Percentiles rank a stretch among this genome's conserved stretches.
These are phyloP conservation scores for Cyclotella sp. DNA, from an alignment of 108 stramenopile genomes.

Conservation along the genomic window DNA sequence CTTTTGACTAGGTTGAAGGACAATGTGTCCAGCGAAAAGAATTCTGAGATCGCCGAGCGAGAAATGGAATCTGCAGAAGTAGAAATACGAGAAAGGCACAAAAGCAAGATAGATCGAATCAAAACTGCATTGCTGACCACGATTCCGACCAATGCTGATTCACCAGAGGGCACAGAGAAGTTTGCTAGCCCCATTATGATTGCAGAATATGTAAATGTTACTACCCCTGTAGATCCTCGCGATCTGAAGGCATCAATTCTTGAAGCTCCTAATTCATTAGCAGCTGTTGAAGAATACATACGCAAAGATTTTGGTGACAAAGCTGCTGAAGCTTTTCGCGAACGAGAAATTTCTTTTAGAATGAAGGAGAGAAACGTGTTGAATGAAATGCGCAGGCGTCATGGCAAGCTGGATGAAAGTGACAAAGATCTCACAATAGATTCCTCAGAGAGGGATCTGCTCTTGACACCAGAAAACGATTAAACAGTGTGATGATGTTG, in stretches of 20 bases:
- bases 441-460: too few relatives aligned
- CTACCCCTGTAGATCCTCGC: conserved; percentile 15
- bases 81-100: conserved; percentile 28
- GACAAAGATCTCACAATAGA: too few relatives aligned
- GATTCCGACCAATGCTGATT: conserved; percentile 53
- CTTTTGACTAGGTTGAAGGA: conserved; percentile 41
- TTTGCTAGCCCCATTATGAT: conserved; percentile 46
- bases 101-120: conserved; percentile 30
- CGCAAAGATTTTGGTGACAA: conserved; percentile 47
- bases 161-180: conserved; percentile 41
- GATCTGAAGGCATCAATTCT: conserved; percentile 35
- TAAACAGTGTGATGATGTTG: too few relatives aligned
- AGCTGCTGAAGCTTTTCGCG: conserved; percentile 45
- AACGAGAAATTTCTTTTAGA: conserved; percentile 30
- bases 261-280: conserved; percentile 32
- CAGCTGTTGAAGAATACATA: conserved; percentile 44
- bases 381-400: conserved; percentile 25
- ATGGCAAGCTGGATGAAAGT: conserved; percentile 27
- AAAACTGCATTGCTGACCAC: conserved; percentile 37
- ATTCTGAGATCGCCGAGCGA: conserved; percentile 28
- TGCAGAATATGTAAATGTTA: conserved; percentile 45
- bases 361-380: conserved; percentile 39
- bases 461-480: too few relatives aligned
- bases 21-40: conserved; percentile 23
- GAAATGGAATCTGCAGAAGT: conserved; percentile 35